Base-by-base conservation (phyloP, 1,284 basidiomycete genomes). In the Taiwanofungus camphoratus region DNA sequence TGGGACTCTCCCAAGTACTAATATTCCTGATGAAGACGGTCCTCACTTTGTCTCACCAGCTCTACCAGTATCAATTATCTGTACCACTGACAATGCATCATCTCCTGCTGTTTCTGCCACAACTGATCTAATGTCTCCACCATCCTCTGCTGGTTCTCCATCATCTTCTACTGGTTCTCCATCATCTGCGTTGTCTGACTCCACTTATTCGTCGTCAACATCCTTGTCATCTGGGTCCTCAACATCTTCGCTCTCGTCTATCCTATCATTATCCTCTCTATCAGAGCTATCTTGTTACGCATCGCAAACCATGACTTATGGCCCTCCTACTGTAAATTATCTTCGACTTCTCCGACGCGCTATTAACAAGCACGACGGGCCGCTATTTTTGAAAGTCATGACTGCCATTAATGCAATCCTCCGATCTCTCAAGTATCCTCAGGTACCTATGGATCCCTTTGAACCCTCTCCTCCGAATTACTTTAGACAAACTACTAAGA, bases 281-380 rank as follows among this genome's bases (percentile, higher is more conserved):
- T 63, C 64, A 2, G 62, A 65, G 9, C 49, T 65, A n/a, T 62
- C 65, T 12, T 63, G 61, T 5, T 52, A 61, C 32, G 64, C 66
- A 9, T 58, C 58, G 4, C 53, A 55, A 1, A 49, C 55, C 8
- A 55, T 61, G 39, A 44, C 48, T 22, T 49, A 50, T 26, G 54
- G 43, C 7, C 56, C 36, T 29, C 61, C 63, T 8, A 52, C 49
- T 0, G 57, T 73, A 3, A 67, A 81, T 35, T 66, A 79, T 42
- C 70, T 87, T 16, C 73, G 78, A 32, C 64, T 72, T 2, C 62
- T 87, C 23, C 77, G 76, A 49, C 77, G 81, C 18, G 82, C 85
- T 8, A 76, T 85, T 33, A 68, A 78, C 55, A 66, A 62, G 13
- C 71, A 67, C 32, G 74, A 89, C 52, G 86, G 86, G 0, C 83